These are phyloP conservation scores for Heritiera fomes DNA, from an alignment of 345 rosid genomes.

Conservation along the genomic window DNA sequence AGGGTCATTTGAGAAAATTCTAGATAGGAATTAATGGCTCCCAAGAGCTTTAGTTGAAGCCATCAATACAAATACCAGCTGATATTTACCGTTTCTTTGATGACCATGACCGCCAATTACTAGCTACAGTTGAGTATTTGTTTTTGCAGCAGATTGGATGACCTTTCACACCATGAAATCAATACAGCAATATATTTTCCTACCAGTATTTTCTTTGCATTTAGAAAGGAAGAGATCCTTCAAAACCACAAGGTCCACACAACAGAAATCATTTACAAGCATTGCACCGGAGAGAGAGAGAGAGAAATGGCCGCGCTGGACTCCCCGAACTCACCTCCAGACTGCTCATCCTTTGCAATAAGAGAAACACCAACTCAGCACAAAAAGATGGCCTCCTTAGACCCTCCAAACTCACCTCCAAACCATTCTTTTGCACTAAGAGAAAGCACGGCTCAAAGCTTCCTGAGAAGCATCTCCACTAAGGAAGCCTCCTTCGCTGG, in stretches of 20 bases:
- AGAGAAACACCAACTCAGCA: conserved; percentile 24
- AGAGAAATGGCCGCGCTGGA: conserved; percentile 34
- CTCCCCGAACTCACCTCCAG: conserved; percentile 41
- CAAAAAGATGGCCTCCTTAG: conserved; percentile 14
- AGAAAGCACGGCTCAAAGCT: conserved; percentile 9
- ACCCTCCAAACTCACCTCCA: conserved; percentile 32
- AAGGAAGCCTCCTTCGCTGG: conserved; percentile 39
- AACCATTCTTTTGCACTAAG: conserved; percentile 43
- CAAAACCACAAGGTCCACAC: conserved; percentile 3
- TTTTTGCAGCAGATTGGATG: background rate
- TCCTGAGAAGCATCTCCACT: conserved; percentile 41
- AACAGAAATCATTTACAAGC: background rate
- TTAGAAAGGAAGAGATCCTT: background rate
- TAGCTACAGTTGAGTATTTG: background rate
- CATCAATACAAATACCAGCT: background rate
- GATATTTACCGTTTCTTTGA: too few relatives aligned
- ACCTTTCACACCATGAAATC: background rate
- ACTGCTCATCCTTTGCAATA: conserved; percentile 41
- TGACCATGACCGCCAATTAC: too few relatives aligned
- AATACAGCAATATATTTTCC: too few relatives aligned
- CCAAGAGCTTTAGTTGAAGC: background rate
- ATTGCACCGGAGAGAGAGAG: conserved; percentile 1
- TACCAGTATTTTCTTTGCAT: background rate
- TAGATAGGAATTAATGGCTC: background rate
- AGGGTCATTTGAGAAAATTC: too few relatives aligned